phyloP scores from a whole-genome alignment of 768 basidiomycete species.

The Lepiota venenata region DNA sequence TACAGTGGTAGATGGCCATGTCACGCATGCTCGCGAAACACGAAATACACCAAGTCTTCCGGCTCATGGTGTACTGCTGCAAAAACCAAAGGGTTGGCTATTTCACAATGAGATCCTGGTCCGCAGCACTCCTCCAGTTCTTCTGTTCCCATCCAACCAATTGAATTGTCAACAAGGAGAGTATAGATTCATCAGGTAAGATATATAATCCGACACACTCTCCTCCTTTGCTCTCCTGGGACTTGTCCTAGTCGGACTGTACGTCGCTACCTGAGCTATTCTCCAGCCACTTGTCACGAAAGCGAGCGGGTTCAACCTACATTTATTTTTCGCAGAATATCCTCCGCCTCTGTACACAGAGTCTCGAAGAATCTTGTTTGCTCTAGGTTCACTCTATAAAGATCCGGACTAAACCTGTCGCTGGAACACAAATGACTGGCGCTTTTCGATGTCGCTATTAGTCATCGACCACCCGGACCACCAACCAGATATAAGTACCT shows the following conservation, averaged over 20 bases:
- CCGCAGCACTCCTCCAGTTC: not conserved
- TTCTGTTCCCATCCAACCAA: not conserved
- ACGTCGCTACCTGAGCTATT: not conserved
- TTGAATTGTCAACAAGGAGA: not conserved
- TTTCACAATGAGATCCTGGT: too few species aligned
- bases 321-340: not conserved
- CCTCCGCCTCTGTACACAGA: not conserved
- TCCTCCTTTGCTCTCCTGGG: not conserved
- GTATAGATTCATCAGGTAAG: constrained; percentile 4
- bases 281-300: not conserved
- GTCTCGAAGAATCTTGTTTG: not conserved
- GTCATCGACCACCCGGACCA: too few species aligned
- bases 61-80: too few species aligned
- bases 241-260: not conserved
- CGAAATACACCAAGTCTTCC: not conserved
- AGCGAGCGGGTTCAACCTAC: not conserved
- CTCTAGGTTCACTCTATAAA: not conserved
- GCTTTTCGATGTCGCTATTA: too few species aligned
- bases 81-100: too few species aligned
- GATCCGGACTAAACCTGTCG: too few species aligned
- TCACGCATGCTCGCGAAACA: not conserved
- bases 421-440: too few species aligned
- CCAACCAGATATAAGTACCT: too few species aligned
- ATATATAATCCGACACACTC: constrained; percentile 2
- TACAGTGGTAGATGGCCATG: not conserved